Evolutionary conservation across 176 grass and related monocot species (phyloP).

Genomic region (bread wheat (Triticum aestivum)): DNA sequence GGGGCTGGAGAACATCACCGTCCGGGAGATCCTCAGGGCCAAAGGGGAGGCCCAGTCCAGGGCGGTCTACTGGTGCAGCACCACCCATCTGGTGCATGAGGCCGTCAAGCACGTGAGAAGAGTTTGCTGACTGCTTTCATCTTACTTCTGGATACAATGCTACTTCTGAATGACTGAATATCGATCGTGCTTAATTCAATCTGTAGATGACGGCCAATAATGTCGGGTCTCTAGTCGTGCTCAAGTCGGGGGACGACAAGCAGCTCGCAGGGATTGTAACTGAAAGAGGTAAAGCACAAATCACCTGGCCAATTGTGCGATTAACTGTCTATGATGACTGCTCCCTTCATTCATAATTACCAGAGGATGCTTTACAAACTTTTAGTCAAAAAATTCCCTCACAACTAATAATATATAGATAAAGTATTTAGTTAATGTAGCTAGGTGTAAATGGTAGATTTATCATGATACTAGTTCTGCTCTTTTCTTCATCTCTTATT

Average conservation of each 20-base stretch:
- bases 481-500: too few species aligned
- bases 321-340: too few species aligned
- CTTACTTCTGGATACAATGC: not conserved
- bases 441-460: too few species aligned
- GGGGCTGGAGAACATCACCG: slow-evolving; percentile 85
- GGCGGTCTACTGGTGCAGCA: slow-evolving; percentile 68
- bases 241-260: slow-evolving; percentile 74
- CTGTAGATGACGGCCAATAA: slow-evolving; percentile 79
- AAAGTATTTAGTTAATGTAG: too few species aligned
- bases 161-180: not conserved
- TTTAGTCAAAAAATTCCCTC: too few species aligned
- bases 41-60: slow-evolving; percentile 65
- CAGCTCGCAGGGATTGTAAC: slow-evolving; percentile 80
- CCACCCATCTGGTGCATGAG: slow-evolving; percentile 56
- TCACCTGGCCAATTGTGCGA: not conserved
- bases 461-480: too few species aligned
- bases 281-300: slow-evolving; percentile 67
- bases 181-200: slow-evolving; percentile 10
- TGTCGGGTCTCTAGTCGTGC: slow-evolving; percentile 81
- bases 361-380: too few species aligned
- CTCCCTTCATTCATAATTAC: too few species aligned
- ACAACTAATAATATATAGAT: too few species aligned
- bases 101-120: slow-evolving; percentile 65
- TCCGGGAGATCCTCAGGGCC: slow-evolving; percentile 64
- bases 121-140: not conserved